phyloP scores from a whole-genome alignment of 306 rosid genomes.

The Sicyos edulis region DNA sequence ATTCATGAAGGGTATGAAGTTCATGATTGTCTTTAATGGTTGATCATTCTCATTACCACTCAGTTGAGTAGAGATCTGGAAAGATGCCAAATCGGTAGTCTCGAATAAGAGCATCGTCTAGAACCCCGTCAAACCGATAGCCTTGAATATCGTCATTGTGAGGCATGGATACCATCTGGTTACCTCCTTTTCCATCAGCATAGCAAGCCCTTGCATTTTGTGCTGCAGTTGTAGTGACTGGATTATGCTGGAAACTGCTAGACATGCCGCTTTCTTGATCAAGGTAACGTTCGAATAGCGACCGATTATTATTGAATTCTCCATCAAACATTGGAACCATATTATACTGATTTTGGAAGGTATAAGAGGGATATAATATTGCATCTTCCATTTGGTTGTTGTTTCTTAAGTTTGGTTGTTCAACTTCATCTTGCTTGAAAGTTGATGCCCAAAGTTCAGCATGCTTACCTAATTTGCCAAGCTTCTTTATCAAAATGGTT shows the following conservation, averaged over 20 bases:
- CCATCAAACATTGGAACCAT: conserved; percentile 25
- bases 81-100: conserved; percentile 27
- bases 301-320: conserved; percentile 16
- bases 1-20: not conserved
- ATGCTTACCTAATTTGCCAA: conserved; percentile 46
- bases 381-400: conserved; percentile 27
- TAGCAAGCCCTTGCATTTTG: conserved; percentile 3
- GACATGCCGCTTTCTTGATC: conserved; percentile 18
- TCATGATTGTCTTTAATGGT: not conserved
- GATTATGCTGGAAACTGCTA: conserved; percentile 17
- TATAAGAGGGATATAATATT: not conserved
- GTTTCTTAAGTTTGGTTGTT: not conserved
- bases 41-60: not conserved
- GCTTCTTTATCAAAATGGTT: conserved; percentile 36
- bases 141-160: conserved; percentile 6
- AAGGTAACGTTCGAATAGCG: conserved; percentile 20
- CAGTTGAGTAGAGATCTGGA: not conserved
- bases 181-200: too few relatives aligned
- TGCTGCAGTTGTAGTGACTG: conserved; percentile 11
- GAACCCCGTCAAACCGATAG: conserved; percentile 25
- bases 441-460: conserved; percentile 39
- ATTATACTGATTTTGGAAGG: conserved; percentile 21
- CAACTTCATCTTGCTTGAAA: conserved; percentile 24
- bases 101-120: not conserved
- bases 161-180: conserved; percentile 16